Evolutionary conservation across 192 early-diverging fungal genomes (phyloP).

Genomic region (Coemansia sp.): DNA sequence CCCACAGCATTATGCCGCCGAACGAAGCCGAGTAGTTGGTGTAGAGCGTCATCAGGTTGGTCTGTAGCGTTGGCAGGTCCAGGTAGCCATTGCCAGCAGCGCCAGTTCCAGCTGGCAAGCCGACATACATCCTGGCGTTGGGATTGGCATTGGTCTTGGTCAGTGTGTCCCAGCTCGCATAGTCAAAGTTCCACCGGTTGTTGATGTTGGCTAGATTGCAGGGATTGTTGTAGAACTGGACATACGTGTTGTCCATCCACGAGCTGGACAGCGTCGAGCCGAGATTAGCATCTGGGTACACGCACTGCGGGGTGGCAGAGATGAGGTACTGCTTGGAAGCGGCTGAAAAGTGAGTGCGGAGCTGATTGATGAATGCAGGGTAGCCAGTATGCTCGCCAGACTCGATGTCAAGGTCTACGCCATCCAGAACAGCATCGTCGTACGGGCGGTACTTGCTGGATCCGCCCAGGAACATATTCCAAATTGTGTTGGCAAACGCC

Average conservation of each 20-base stretch:
- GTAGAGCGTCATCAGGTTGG: slow-evolving; percentile 51
- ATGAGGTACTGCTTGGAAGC: slow-evolving; percentile 61
- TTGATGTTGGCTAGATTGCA: slow-evolving; percentile 60
- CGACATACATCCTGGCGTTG: slow-evolving; percentile 65
- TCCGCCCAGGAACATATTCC: slow-evolving; percentile 77
- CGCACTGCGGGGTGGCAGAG: slow-evolving; percentile 74
- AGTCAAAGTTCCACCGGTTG: slow-evolving; percentile 71
- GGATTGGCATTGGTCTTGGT: slow-evolving; percentile 60
- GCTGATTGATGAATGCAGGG: slow-evolving; percentile 59
- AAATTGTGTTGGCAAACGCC: slow-evolving; percentile 70
- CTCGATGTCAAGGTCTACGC: slow-evolving; percentile 75
- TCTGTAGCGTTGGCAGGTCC: slow-evolving; percentile 38
- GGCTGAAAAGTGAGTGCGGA: slow-evolving; percentile 59
- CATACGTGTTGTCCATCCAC: slow-evolving; percentile 68
- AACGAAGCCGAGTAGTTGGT: slow-evolving; percentile 60
- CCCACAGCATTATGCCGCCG: slow-evolving; percentile 78
- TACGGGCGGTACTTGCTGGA: slow-evolving; percentile 65
- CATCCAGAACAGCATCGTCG: slow-evolving; percentile 72
- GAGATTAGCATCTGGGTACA: slow-evolving; percentile 69
- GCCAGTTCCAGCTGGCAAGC: slow-evolving; percentile 61
- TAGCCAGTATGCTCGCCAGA: slow-evolving; percentile 63
- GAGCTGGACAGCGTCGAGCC: slow-evolving; percentile 59
- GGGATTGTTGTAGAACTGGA: slow-evolving; percentile 86
- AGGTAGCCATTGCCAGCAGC: slow-evolving; percentile 68
- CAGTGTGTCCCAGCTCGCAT: slow-evolving; percentile 66